A percentile compares a stretch with the other conserved stretches of the same genome.
phyloP scores from a whole-genome alignment of 257 asterid genomes.

The Paulownia fortunei region DNA sequence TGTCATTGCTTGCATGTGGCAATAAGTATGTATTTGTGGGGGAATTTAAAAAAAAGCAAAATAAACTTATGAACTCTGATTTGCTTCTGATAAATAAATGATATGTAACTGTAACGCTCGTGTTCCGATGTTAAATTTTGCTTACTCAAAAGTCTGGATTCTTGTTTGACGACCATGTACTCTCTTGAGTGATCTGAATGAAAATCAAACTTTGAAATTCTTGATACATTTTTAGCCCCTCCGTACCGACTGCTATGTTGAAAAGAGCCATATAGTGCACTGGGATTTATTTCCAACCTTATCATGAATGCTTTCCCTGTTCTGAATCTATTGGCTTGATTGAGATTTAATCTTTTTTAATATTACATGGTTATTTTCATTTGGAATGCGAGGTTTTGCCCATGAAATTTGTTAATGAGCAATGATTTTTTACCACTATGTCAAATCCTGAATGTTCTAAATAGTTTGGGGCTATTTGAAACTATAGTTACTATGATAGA shows the following conservation, averaged over 20 bases:
- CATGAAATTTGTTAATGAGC: neutral
- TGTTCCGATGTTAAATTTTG: neutral
- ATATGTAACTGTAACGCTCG: neutral
- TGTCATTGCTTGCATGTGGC: constrained; percentile 21
- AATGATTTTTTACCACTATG: neutral
- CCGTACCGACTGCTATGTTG: neutral
- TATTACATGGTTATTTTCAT: neutral
- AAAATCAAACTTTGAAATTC: neutral
- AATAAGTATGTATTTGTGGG: neutral
- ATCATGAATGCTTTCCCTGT: neutral
- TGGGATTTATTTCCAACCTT: neutral
- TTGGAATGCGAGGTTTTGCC: neutral
- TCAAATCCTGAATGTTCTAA: neutral
- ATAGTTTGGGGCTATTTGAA: neutral
- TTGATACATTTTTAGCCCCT: neutral
- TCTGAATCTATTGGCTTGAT: neutral
- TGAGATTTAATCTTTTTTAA: neutral
- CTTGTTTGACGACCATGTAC: neutral
- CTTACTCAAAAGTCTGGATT: neutral
- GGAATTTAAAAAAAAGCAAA: neutral
- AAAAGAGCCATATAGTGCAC: neutral
- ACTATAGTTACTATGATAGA: neutral
- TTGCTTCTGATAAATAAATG: neutral
- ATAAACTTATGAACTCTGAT: neutral
- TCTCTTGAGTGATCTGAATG: neutral